Conservation (phyloP, 805 yeast genomes). For the Candida palmyrensis region DNA sequence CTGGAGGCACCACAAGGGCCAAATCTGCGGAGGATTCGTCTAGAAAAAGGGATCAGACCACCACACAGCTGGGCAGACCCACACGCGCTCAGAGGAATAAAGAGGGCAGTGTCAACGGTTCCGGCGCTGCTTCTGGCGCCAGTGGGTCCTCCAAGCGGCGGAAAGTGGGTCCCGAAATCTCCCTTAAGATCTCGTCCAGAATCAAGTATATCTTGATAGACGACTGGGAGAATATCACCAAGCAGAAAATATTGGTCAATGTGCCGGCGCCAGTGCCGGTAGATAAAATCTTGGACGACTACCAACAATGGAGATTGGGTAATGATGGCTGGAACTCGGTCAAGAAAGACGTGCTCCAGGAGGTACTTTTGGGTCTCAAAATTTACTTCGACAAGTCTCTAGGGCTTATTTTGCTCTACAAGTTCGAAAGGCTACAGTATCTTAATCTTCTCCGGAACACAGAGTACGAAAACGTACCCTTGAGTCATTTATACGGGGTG, state of each 20-base stretch:
- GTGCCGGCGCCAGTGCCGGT: conserved; percentile 60
- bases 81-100: not conserved
- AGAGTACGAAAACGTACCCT: conserved; percentile 22
- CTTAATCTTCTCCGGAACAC: conserved; percentile 42
- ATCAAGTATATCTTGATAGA: conserved; percentile 73
- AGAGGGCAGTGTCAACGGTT: not conserved
- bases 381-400: conserved; percentile 71
- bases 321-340: too few species aligned
- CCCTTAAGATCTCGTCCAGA: conserved; percentile 54
- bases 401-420: conserved; percentile 64
- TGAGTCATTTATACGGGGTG: conserved; percentile 62
- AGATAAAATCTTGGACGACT: conserved; percentile 49
- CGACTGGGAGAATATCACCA: conserved; percentile 91
- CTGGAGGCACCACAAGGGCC: not conserved
- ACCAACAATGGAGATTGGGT: conserved; percentile 23
- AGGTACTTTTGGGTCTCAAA: conserved; percentile 65
- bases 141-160: not conserved
- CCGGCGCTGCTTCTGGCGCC: not conserved
- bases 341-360: conserved; percentile 43
- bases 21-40: not conserved
- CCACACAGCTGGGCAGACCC: not conserved
- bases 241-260: conserved; percentile 63
- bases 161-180: conserved; percentile 36
- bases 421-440: conserved; percentile 74
- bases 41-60: not conserved